These are phyloP conservation scores for Colletotrichum noveboracense DNA, from an alignment of 2,329 filamentous ascomycete species.

Conservation along the genomic window DNA sequence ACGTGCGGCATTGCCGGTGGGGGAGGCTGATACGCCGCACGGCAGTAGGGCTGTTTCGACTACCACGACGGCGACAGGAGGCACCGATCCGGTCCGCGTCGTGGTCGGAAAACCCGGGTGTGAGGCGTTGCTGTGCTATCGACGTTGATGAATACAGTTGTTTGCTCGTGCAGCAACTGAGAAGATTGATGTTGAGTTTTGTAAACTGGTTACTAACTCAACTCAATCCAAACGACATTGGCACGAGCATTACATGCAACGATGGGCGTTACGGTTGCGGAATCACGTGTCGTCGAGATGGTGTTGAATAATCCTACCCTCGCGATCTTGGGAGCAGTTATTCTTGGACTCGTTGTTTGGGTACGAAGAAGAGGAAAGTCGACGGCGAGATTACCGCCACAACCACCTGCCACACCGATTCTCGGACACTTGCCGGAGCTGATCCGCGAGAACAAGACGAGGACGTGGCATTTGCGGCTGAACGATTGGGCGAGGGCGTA, in stretches of 20 bases:
- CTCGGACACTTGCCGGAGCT: not conserved
- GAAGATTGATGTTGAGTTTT: not conserved
- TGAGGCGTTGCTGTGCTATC: not conserved
- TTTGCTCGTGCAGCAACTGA: not conserved
- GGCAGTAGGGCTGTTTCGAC: not conserved
- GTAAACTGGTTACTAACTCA: not conserved
- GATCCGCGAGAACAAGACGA: not conserved
- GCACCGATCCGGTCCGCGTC: not conserved
- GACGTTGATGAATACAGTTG: not conserved
- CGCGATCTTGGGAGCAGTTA: not conserved
- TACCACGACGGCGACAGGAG: not conserved
- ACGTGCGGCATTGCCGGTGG: not conserved
- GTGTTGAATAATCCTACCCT: rapidly evolving
- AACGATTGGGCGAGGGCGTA: not conserved
- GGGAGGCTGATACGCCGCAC: not conserved
- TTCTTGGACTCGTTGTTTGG: not conserved
- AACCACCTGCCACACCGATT: not conserved
- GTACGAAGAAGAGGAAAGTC: not conserved
- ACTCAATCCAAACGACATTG: not conserved
- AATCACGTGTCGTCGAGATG: not conserved
- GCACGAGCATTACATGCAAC: not conserved
- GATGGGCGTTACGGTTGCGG: not conserved
- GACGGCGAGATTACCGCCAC: not conserved
- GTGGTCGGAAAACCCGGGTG: not conserved
- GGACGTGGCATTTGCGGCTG: not conserved